Percentiles rank a stretch among this genome's conserved stretches.
These are phyloP conservation scores for Stachybotrys echinatus DNA, from an alignment of 2,329 filamentous ascomycete species.

Conservation along the genomic window DNA sequence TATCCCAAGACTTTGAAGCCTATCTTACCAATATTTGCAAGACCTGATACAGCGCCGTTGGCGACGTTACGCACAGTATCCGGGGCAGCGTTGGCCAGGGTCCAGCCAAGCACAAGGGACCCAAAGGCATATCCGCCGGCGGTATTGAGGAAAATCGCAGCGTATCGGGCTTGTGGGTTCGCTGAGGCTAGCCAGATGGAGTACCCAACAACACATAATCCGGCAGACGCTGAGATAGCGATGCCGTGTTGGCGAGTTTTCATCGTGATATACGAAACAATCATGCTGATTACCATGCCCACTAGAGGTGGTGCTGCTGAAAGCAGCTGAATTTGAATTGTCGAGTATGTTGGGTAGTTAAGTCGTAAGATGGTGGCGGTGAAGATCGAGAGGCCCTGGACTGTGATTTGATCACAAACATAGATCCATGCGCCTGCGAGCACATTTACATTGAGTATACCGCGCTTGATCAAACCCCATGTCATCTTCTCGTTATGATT, in stretches of 20 bases:
- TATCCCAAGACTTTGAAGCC: too few relatives aligned
- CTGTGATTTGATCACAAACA: constrained; percentile 53
- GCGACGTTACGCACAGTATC: constrained; percentile 20
- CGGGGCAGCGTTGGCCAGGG: constrained; percentile 18
- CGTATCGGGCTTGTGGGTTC: constrained; percentile 15
- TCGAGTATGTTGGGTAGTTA: constrained; percentile 17
- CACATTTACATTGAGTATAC: constrained; percentile 33
- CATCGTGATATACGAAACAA: constrained; percentile 19
- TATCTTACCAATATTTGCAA: constrained; percentile 20
- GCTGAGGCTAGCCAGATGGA: constrained; percentile 19
- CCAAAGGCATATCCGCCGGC: constrained; percentile 18
- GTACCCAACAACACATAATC: constrained; percentile 16
- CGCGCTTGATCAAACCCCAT: constrained; percentile 41
- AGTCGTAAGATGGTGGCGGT: constrained; percentile 39
- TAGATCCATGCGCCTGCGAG: constrained; percentile 36
- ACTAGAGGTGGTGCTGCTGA: constrained; percentile 18
- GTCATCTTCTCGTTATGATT: constrained; percentile 43
- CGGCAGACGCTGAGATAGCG: constrained; percentile 15
- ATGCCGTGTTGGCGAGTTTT: constrained; percentile 17
- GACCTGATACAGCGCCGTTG: constrained; percentile 17
- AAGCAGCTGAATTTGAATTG: constrained; percentile 17
- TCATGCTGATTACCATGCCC: constrained; percentile 15
- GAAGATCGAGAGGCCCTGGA: constrained; percentile 48
- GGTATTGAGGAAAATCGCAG: constrained; percentile 20
- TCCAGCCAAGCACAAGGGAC: constrained; percentile 17